phyloP scores from a whole-genome alignment of 305 asterid genomes.

The Plantago rigida region DNA sequence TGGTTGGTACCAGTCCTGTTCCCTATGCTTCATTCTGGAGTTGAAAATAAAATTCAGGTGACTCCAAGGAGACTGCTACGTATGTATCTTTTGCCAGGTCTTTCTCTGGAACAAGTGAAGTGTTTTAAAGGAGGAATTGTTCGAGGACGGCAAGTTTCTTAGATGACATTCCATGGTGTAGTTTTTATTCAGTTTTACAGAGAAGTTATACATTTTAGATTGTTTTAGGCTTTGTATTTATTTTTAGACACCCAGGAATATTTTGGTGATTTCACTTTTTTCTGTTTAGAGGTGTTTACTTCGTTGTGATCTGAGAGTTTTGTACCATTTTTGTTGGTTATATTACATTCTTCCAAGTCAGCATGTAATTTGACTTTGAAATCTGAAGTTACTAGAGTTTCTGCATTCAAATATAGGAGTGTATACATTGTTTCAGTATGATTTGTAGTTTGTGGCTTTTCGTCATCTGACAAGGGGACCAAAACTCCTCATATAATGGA shows the following conservation, averaged over 20 bases:
- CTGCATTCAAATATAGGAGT: no score
- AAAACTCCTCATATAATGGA: no score
- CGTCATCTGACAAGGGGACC: no score
- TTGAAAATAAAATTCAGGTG: neutral
- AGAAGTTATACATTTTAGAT: neutral
- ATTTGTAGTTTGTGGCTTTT: no score
- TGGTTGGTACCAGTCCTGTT: neutral
- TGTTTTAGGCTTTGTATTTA: conserved; percentile 7
- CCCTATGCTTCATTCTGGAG: conserved; percentile 1
- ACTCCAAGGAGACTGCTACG: neutral
- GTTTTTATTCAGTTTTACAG: neutral
- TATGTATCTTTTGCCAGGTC: neutral
- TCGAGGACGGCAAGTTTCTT: conserved; percentile 1
- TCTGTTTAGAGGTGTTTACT: no score
- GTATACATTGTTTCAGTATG: no score
- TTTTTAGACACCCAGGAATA: neutral
- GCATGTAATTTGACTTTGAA: neutral
- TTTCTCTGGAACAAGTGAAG: neutral
- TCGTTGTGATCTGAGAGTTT: neutral
- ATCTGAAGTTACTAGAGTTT: no score
- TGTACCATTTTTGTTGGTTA: conserved; percentile 9
- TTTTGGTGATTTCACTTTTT: neutral
- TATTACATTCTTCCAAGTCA: neutral
- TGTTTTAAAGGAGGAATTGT: neutral
- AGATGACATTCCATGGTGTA: neutral